Evolutionary conservation across 179 eudicot genomes (phyloP), one percentile per base, ranked within the genome.

Genomic region (Vitellaria paradoxa): DNA sequence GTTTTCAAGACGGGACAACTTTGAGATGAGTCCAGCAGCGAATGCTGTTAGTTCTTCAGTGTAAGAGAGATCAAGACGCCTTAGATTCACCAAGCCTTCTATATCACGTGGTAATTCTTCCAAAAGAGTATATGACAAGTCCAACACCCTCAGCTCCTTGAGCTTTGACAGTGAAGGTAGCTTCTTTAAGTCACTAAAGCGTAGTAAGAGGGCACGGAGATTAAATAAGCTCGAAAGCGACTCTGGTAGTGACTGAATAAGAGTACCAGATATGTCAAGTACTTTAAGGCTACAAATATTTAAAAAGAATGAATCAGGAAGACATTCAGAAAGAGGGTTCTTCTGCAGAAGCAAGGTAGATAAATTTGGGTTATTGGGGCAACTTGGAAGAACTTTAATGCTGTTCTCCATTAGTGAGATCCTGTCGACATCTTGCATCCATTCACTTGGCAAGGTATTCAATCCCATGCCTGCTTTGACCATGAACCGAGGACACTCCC

Each of bases 341-440:
- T 66, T 50, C 21, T 68, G 75, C 80, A 81, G 66, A 60, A 81
- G 77, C 65, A 81, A 53, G 9, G 84, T 77, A 6, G 78, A 57
- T 20, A 81, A 72, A 18, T 56, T 73, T 15, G 74, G 75, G 64
- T 74, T 15, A 4, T 73, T 73, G 4, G 80, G 78, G 57, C 60
- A 53, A 61, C 11, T 10, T n/a, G 84, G 56, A 57, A 77, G 72
- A 24, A 15, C 17, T 12, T 40, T 10, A 47, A 81, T 81, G 26
- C 47, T 61, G 68, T 81, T 87, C 70, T 69, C 81, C 82, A 87
- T 80, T 53, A 87, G 77, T 5, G 92, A 89, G n/a, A 85, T 82
- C 82, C 88, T 83, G 49, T 79, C 85, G 3, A 82, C 75, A 60
- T 88, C 70, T 49, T 24, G 17, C 10, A 79, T 77, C 91, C 89